A percentile compares a stretch with the other conserved stretches of the same genome.
Evolutionary conservation across 2,329 filamentous ascomycete genomes (phyloP).

Genomic region (Fusarium veterinarium): DNA sequence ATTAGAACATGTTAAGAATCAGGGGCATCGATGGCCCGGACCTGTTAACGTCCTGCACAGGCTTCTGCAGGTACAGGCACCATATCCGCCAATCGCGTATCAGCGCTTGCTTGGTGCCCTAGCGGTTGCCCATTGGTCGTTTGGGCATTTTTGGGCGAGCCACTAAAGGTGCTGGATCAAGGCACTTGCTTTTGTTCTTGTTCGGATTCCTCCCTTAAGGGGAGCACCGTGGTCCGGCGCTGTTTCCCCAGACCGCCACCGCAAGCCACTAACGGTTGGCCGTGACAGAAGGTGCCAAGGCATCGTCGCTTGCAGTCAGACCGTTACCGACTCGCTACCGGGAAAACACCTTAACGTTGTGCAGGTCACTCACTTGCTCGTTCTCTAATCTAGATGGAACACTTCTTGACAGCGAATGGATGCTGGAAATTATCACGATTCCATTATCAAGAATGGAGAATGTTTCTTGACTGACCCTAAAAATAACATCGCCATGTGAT

Average conservation of each 20-base stretch:
- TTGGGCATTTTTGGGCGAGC: conserved; percentile 7
- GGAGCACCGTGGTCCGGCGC: background rate
- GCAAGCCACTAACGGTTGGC: conserved; percentile 10
- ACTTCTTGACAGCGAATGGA: background rate
- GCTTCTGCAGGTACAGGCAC: conserved; percentile 41
- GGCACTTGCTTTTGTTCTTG: conserved; percentile 7
- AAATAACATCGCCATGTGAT: conserved; percentile 30
- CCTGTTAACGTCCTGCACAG: conserved; percentile 11
- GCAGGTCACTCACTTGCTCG: background rate
- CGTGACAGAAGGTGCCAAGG: background rate
- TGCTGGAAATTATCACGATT: background rate
- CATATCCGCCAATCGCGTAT: conserved; percentile 33
- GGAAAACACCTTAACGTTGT: background rate
- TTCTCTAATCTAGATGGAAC: background rate
- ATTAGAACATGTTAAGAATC: conserved; percentile 33
- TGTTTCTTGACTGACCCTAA: conserved; percentile 21
- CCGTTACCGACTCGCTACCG: background rate
- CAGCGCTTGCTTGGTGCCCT: conserved; percentile 25
- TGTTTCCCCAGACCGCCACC: conserved; percentile 31
- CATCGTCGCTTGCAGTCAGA: background rate
- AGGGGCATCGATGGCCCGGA: conserved; percentile 21
- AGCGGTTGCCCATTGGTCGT: background rate
- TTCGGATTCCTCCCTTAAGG: conserved; percentile 8
- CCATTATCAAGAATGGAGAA: background rate
- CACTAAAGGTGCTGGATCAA: conserved; percentile 1